Percentiles rank a stretch among this genome's conserved stretches.
Conservation (phyloP, 225 moss, liverwort and hornwort species). For the Sphagnum contortum region DNA sequence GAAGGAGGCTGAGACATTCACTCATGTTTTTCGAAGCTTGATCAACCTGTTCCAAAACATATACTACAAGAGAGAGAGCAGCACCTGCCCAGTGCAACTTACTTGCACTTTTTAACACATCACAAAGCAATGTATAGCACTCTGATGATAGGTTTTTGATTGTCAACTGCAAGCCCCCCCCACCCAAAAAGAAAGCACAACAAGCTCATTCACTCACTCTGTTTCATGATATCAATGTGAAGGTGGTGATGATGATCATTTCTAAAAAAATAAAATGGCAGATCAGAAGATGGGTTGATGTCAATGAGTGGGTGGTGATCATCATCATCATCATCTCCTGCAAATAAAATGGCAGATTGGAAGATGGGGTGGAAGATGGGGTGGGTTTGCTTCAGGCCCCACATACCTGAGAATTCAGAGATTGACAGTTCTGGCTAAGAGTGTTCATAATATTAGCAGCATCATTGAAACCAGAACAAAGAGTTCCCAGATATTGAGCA, state of each 20-base stretch:
- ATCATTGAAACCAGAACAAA: conserved; percentile 17
- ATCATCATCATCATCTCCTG: too few species aligned
- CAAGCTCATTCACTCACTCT: too few species aligned
- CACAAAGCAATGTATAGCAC: conserved; percentile 22
- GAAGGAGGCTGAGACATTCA: conserved; percentile 27
- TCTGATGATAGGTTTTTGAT: conserved; percentile 14
- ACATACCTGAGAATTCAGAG: conserved; percentile 19
- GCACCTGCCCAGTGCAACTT: conserved; percentile 63
- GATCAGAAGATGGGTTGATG: too few species aligned
- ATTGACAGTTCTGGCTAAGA: conserved; percentile 20
- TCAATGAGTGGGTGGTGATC: too few species aligned
- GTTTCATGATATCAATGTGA: too few species aligned
- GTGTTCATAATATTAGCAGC: conserved; percentile 20
- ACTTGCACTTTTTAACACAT: conserved; percentile 30
- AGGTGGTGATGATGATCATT: too few species aligned
- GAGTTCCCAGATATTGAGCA: conserved; percentile 9
- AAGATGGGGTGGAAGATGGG: too few species aligned
- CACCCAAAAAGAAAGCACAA: too few species aligned
- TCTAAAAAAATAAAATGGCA: too few species aligned
- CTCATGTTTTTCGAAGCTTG: conserved; percentile 24
- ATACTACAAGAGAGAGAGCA: conserved; percentile 58
- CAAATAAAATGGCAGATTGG: too few species aligned
- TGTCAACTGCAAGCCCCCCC: conserved; percentile 6
- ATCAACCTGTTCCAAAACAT: conserved; percentile 35
- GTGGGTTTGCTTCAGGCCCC: too few species aligned